Conservation (phyloP, 2,329 filamentous ascomycete genomes). For the Davidsoniella neocaledoniae region DNA sequence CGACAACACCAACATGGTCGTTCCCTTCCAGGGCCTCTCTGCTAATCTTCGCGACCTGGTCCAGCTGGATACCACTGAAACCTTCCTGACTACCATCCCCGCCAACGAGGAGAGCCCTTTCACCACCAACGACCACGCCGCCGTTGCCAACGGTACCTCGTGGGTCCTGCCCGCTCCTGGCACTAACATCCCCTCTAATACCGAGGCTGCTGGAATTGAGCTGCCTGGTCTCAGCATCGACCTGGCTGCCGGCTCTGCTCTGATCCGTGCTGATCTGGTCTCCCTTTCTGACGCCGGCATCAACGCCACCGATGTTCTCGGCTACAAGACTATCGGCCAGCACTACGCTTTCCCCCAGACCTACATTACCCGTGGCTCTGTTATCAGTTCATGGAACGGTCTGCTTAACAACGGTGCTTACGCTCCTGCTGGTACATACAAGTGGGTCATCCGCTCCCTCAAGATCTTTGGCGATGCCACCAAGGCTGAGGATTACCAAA, state of each 20-base stretch:
- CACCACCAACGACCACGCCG: slow-evolving; percentile 16
- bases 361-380: slow-evolving; percentile 16
- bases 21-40: slow-evolving; percentile 25
- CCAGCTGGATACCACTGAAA: slow-evolving; percentile 20
- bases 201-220: slow-evolving; percentile 11
- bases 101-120: slow-evolving; percentile 13
- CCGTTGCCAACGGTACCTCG: slow-evolving; percentile 19
- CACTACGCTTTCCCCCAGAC: slow-evolving; percentile 25
- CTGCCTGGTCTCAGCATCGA: slow-evolving; percentile 22
- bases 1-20: slow-evolving; percentile 20
- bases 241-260: slow-evolving; percentile 24
- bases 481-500: slow-evolving; percentile 30
- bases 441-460: slow-evolving; percentile 30
- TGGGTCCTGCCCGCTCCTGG: slow-evolving; percentile 14
- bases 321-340: slow-evolving; percentile 26
- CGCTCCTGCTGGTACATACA: slow-evolving; percentile 32
- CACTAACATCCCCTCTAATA: slow-evolving; percentile 6
- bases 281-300: not conserved
- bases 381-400: slow-evolving; percentile 27
- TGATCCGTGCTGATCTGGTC: slow-evolving; percentile 23
- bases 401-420: slow-evolving; percentile 29
- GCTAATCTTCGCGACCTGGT: slow-evolving; percentile 19
- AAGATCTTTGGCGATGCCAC: slow-evolving; percentile 32
- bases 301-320: slow-evolving; percentile 19
- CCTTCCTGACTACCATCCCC: slow-evolving; percentile 18